Conservation (phyloP, 345 rosid genomes). For the Camelina sativa region DNA sequence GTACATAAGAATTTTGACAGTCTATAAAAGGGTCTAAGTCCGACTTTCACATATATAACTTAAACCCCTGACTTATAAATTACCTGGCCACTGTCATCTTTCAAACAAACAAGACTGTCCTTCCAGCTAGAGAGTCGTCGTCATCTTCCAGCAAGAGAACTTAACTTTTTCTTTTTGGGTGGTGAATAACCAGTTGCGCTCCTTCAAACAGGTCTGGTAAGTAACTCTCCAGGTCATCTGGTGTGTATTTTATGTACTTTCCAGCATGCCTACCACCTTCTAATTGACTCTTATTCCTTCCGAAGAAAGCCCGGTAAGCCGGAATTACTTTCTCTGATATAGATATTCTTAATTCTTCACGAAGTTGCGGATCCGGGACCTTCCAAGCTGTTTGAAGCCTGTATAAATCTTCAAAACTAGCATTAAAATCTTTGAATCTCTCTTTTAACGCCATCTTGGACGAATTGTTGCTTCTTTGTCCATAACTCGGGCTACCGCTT, state of each 20-base stretch:
- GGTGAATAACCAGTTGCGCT: constrained; percentile 74
- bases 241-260: constrained; percentile 89
- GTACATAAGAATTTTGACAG: constrained; percentile 58
- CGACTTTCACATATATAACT: constrained; percentile 42
- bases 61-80: constrained; percentile 31
- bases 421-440: constrained; percentile 83
- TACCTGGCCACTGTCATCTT: constrained; percentile 39
- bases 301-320: constrained; percentile 87
- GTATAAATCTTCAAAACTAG: constrained; percentile 87
- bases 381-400: constrained; percentile 93
- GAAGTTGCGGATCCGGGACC: constrained; percentile 93
- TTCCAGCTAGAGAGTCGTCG: constrained; percentile 16
- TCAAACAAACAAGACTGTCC: constrained; percentile 23
- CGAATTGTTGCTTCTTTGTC: constrained; percentile 49
- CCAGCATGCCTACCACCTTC: constrained; percentile 88
- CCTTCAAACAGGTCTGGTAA: constrained; percentile 90
- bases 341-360: constrained; percentile 92
- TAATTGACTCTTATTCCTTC: constrained; percentile 80
- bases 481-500: constrained; percentile 65
- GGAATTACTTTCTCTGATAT: constrained; percentile 88
- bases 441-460: constrained; percentile 85
- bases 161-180: constrained; percentile 75
- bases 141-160: neutral
- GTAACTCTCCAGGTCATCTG: constrained; percentile 88
- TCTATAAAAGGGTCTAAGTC: constrained; percentile 43